These are phyloP conservation scores for Carpinus fangiana DNA, from an alignment of 306 rosid genomes.

Conservation along the genomic window DNA sequence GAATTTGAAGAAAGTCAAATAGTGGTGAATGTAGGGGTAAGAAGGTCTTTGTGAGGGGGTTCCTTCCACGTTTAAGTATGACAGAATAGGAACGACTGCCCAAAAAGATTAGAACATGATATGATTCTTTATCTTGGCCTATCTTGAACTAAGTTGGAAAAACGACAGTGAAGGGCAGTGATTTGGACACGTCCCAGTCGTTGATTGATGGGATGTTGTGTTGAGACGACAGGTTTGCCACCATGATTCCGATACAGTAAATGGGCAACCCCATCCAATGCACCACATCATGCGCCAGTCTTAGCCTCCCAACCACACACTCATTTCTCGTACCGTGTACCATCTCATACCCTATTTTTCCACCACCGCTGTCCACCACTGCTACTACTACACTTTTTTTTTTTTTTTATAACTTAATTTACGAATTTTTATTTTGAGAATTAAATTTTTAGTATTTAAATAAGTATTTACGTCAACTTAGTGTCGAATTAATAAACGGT, in stretches of 20 bases:
- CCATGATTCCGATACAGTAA: not conserved
- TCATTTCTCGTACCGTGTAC: too few species aligned
- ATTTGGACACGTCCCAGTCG: slow-evolving; percentile 30
- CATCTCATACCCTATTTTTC: too few species aligned
- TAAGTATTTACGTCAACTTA: too few species aligned
- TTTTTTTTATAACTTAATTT: too few species aligned
- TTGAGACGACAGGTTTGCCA: slow-evolving; percentile 35
- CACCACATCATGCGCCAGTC: not conserved
- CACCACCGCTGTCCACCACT: too few species aligned
- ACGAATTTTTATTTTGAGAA: too few species aligned
- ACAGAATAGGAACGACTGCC: slow-evolving; percentile 12
- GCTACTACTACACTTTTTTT: too few species aligned
- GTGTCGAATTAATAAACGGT: too few species aligned
- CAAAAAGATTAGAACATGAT: slow-evolving; percentile 13
- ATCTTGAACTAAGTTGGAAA: slow-evolving; percentile 15
- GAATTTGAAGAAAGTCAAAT: slow-evolving; percentile 9
- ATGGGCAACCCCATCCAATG: not conserved
- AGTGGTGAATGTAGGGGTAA: slow-evolving; percentile 13
- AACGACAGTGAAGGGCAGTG: slow-evolving; percentile 36
- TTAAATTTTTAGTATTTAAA: too few species aligned
- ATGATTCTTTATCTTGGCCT: slow-evolving; percentile 11
- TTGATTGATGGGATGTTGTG: slow-evolving; percentile 24
- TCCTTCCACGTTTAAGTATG: slow-evolving; percentile 1
- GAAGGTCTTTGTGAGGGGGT: slow-evolving; percentile 12
- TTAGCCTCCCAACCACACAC: not conserved